A percentile compares a stretch with the other conserved stretches of the same genome.
phyloP scores from a whole-genome alignment of 202 grass and related monocot species.

The Zizania palustris region DNA sequence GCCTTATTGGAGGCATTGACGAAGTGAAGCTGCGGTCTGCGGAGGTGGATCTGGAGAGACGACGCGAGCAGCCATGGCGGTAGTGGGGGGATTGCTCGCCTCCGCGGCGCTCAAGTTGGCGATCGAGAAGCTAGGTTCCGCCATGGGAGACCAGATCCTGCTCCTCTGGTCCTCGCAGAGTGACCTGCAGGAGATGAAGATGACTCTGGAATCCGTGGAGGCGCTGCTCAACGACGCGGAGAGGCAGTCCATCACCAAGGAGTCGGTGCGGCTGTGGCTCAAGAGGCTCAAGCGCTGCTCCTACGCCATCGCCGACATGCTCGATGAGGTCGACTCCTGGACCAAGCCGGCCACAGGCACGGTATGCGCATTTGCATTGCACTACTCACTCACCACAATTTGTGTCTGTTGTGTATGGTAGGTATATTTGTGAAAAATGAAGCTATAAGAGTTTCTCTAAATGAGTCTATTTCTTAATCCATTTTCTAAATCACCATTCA shows the following conservation, averaged over 20 bases:
- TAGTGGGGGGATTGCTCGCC: conserved; percentile 22
- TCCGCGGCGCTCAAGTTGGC: conserved; percentile 38
- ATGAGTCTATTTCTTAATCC: no score
- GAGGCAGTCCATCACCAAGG: conserved; percentile 13
- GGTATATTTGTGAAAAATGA: no score
- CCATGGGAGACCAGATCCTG: not conserved
- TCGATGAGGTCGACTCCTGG: conserved; percentile 36
- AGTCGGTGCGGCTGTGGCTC: conserved; percentile 37
- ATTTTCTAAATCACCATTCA: no score
- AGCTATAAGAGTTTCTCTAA: no score
- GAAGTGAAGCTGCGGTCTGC: no score
- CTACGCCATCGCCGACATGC: conserved; percentile 50
- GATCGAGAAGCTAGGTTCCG: not conserved
- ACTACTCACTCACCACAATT: no score
- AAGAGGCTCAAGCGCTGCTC: conserved; percentile 44
- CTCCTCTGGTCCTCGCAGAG: not conserved
- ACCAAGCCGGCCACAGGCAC: not conserved
- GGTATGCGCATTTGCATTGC: no score
- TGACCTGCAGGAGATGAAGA: conserved; percentile 38
- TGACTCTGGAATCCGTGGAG: conserved; percentile 25
- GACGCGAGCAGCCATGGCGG: not conserved
- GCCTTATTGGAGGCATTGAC: no score
- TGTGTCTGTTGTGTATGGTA: no score
- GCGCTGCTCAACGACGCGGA: no score
- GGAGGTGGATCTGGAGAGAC: no score